Base-by-base conservation (phyloP, 2,329 filamentous ascomycete genomes). In the Clarireedia paspali region DNA sequence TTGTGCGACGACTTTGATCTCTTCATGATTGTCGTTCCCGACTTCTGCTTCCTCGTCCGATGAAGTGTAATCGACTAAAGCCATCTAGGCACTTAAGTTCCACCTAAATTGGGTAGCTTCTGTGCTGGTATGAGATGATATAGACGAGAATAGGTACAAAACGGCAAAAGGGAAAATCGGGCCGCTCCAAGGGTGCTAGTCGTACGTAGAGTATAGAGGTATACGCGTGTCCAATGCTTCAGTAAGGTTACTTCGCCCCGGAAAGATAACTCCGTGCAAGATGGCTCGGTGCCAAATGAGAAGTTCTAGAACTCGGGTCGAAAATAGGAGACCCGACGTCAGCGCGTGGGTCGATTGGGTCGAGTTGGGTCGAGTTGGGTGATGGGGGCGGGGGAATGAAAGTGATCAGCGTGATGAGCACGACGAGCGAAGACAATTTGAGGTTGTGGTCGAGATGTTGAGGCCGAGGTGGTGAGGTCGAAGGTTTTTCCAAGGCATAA, bases 61-160 rank as follows among this genome's bases (percentile, higher is more conserved):
- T 55, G 78, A 78, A 15, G 82, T 78, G 68, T 91, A 90, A 63
- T 82, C 77, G 61, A 89, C 85, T 36, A 89, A 75, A 55, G 76
- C 73, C 83, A 87, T 86, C 50, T 24, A 34, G n/a, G 50, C 53
- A 53, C 3, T 24, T 40, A 40, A n/a, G 14, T 40, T 40, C 15
- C 6, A 14, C 17, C 14, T 40, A 10, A 10, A 40, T n/a, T 40
- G 17, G 39, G 2, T 12, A 12, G 9, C 27, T 7, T 10, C 27
- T 6, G 39, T 38, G 36, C 14, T 40, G 17, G 17, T n/a, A 6
- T 40, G 17, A 40, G 14, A n/a, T n/a, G 17, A 14, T 40, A 40
- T 40, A 14, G 39, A 40, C 6, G 6, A 40, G 10, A 30, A 30
- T 30, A 30, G 27, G 7, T 9, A 30, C 27, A 7, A 30, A 7